Conservation (phyloP, 768 basidiomycete genomes). For the Peribolospora baueri region DNA sequence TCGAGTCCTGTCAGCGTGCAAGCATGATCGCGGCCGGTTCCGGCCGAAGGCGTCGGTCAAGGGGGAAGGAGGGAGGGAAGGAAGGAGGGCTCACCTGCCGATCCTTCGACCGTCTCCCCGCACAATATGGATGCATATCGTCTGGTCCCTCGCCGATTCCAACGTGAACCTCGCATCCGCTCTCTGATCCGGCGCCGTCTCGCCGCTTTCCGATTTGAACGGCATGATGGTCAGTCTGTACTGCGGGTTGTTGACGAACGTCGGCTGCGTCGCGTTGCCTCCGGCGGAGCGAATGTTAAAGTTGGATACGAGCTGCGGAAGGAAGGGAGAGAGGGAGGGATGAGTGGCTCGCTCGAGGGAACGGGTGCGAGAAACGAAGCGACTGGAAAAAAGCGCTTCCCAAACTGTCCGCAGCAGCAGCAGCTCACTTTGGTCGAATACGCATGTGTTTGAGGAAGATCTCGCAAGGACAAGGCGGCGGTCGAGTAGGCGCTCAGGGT, state of each 20-base stretch:
- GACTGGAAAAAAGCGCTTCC: neutral
- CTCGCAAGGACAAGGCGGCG: constrained; percentile 15
- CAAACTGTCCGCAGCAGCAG: no score
- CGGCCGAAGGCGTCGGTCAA: no score
- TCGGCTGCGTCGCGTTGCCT: constrained; percentile 53
- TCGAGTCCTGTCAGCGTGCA: no score
- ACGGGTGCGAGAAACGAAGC: neutral
- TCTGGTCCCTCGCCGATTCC: constrained; percentile 37
- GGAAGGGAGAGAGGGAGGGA: neutral
- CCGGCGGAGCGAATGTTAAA: constrained; percentile 48
- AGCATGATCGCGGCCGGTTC: no score
- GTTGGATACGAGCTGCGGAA: constrained; percentile 20
- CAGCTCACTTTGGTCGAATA: constrained; percentile 15
- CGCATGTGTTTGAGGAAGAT: constrained; percentile 8
- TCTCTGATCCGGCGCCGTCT: no score
- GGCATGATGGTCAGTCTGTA: constrained; percentile 40
- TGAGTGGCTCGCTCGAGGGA: no score
- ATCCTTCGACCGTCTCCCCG: constrained; percentile 56
- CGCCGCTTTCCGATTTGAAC: neutral
- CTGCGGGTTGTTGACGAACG: constrained; percentile 77
- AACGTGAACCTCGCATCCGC: constrained; percentile 27
- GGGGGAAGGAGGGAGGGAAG: no score
- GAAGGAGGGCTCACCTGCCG: constrained; percentile 33
- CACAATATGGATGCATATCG: constrained; percentile 45
- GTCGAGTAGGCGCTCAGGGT: constrained; percentile 39